Evolutionary conservation across 2,329 filamentous ascomycete species (phyloP), one percentile per base, ranked within the genome.

Genomic region (Alternaria sp.): DNA sequence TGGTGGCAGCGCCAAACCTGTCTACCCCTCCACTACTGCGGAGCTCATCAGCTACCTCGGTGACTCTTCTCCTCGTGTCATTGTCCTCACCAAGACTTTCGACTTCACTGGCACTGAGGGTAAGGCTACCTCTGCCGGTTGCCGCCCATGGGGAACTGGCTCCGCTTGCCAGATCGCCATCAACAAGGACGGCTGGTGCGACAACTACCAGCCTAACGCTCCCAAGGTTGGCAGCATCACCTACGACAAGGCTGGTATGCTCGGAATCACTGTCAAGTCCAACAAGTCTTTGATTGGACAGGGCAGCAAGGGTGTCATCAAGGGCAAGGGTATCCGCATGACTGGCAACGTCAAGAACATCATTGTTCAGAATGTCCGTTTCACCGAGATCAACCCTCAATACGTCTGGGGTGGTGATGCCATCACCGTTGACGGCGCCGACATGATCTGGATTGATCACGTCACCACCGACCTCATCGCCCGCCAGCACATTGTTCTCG

Each of bases 401-500:
- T 78, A 74, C 56, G 74, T 78, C 60, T 78, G 73, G 74, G 75
- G 75, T 59, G 75, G 75, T 57, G 75, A 78, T 64, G 74, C 70
- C 25, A 72, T 78, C 60, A 75, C 75, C 32, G 55, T 78, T 12
- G 67, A 75, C 54, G 73, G 71, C 25, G 66, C 38, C 30, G 69
- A 72, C 48, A 59, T 71, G 7, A 48, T 72, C 65, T 71, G 70
- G 68, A 67, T 72, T 30, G 70, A 74, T 57, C 73, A 76, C 60
- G 59, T 65, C 43, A 76, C 85, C 77, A 86, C 85, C 51, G 85
- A 85, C 53, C 82, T 85, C 45, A 85, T 88, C 65, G 85, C 85
- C 54, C 85, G 87, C 45, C 86, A 89, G 75, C 84, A 87, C 79
- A 84, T 88, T 51, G 87, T 89, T 51, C 82, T 86, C 51, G 87